A percentile compares a stretch with the other conserved stretches of the same genome.
Evolutionary conservation across 1,139 yeast species (phyloP).

Genomic region (Yamadazyma diddensiae): DNA sequence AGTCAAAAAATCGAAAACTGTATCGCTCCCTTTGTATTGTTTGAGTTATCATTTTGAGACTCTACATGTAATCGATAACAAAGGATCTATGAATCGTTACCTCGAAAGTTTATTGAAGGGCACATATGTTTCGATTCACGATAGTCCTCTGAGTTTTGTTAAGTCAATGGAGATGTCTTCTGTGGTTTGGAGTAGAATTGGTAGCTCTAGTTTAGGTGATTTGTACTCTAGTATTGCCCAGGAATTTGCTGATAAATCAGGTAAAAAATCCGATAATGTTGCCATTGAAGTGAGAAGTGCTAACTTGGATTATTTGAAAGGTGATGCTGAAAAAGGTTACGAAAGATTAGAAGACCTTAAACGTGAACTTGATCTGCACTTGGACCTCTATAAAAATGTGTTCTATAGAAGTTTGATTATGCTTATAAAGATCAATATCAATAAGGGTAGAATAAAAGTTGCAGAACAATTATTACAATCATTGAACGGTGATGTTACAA

Average conservation of each 20-base stretch:
- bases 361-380: slow-evolving; percentile 21
- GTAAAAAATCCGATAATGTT: slow-evolving; percentile 35
- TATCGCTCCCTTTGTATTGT: slow-evolving; percentile 53
- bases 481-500: slow-evolving; percentile 23
- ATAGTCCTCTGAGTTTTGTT: slow-evolving; percentile 35
- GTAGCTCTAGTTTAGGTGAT: slow-evolving; percentile 43
- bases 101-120: slow-evolving; percentile 57
- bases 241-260: slow-evolving; percentile 25
- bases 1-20: slow-evolving; percentile 53
- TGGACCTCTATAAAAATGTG: slow-evolving; percentile 35
- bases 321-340: slow-evolving; percentile 38
- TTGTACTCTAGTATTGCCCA: slow-evolving; percentile 46
- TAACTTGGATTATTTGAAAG: slow-evolving; percentile 30
- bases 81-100: slow-evolving; percentile 43
- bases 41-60: slow-evolving; percentile 62
- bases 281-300: slow-evolving; percentile 39
- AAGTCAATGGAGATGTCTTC: slow-evolving; percentile 46
- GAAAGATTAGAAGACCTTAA: slow-evolving; percentile 25
- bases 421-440: slow-evolving; percentile 33
- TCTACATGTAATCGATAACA: slow-evolving; percentile 48
- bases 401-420: slow-evolving; percentile 36
- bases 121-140: slow-evolving; percentile 49
- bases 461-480: slow-evolving; percentile 23
- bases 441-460: slow-evolving; percentile 30
- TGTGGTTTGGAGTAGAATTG: slow-evolving; percentile 52